A percentile compares a stretch with the other conserved stretches of the same genome.
phyloP scores from a whole-genome alignment of 2,329 filamentous ascomycete species.

The Cladophialophora psammophila region DNA sequence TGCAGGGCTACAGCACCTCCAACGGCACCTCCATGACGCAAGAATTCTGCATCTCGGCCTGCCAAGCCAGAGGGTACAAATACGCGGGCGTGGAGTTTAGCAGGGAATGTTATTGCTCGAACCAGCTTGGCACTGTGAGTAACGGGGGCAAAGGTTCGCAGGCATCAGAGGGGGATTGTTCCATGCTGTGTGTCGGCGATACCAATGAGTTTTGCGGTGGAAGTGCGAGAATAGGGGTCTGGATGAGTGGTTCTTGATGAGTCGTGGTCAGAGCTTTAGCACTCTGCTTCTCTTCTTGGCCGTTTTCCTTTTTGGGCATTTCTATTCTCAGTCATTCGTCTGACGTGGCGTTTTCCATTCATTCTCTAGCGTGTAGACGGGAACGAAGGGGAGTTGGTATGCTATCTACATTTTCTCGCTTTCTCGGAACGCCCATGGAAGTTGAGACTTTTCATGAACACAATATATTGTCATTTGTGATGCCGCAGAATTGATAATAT shows the following conservation, averaged over 20 bases:
- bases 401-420: no score
- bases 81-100: constrained; percentile 52
- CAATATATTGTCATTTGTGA: no score
- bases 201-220: constrained; percentile 40
- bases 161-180: constrained; percentile 25
- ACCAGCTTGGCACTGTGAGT: constrained; percentile 37
- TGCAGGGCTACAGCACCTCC: constrained; percentile 47
- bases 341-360: no score
- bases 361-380: no score
- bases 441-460: no score
- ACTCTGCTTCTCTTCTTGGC: neutral
- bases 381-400: no score
- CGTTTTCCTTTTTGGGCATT: no score
- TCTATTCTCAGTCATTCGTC: no score
- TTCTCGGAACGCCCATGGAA: no score
- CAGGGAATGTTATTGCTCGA: constrained; percentile 47
- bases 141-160: constrained; percentile 32
- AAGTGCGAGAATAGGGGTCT: constrained; percentile 40
- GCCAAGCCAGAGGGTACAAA: constrained; percentile 39
- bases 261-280: no score
- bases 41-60: constrained; percentile 42
- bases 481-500: no score
- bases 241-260: constrained; percentile 19
- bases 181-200: constrained; percentile 41
- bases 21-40: constrained; percentile 58